phyloP scores from a whole-genome alignment of 2,329 filamentous ascomycete species.

The Hypoxylon sp. region DNA sequence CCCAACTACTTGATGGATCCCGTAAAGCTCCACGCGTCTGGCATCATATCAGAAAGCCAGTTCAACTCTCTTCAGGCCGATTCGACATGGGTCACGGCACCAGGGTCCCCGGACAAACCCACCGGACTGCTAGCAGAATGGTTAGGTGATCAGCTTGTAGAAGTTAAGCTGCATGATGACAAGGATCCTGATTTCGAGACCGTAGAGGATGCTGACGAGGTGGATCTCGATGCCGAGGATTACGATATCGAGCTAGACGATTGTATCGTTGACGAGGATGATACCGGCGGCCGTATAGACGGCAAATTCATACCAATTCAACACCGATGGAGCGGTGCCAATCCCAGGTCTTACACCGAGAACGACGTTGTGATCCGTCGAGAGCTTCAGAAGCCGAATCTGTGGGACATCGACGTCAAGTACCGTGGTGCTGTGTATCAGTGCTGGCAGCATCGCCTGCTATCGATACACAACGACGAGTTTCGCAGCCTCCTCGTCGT shows the following conservation, averaged over 20 bases:
- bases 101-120: constrained; percentile 37
- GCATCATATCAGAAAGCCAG: constrained; percentile 73
- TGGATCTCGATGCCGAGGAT: constrained; percentile 69
- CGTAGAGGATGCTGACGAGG: constrained; percentile 60
- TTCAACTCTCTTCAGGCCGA: constrained; percentile 69
- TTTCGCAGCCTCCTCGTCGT: constrained; percentile 63
- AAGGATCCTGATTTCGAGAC: constrained; percentile 46
- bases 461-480: constrained; percentile 58
- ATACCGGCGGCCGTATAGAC: constrained; percentile 55
- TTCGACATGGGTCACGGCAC: constrained; percentile 47
- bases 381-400: constrained; percentile 58
- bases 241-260: constrained; percentile 57
- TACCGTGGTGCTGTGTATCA: constrained; percentile 75
- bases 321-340: constrained; percentile 56
- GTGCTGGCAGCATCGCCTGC: constrained; percentile 67
- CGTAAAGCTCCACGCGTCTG: constrained; percentile 63
- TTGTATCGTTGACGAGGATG: constrained; percentile 51
- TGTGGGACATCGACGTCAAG: constrained; percentile 69
- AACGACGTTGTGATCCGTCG: constrained; percentile 50
- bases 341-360: constrained; percentile 40
- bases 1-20: constrained; percentile 63
- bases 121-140: constrained; percentile 62
- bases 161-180: constrained; percentile 34
- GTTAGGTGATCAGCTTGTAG: constrained; percentile 65
- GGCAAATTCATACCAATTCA: constrained; percentile 58